These are phyloP conservation scores for Wickerhamiella dianesei DNA, from an alignment of 805 yeast genomes.

Conservation along the genomic window DNA sequence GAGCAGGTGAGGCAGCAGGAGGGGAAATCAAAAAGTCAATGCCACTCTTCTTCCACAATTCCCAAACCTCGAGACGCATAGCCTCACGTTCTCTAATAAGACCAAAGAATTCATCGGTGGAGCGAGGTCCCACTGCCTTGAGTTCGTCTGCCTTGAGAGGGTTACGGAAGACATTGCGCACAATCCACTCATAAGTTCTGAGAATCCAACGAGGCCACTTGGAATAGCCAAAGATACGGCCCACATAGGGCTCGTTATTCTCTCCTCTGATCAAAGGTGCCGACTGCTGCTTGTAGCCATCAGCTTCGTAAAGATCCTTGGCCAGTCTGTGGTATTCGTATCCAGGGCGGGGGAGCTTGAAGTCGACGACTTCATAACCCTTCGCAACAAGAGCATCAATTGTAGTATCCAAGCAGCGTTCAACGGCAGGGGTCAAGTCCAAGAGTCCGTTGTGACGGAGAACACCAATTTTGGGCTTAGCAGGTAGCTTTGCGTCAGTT, in stretches of 20 bases:
- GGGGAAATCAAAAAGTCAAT: conserved; percentile 29
- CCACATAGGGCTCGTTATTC: conserved; percentile 27
- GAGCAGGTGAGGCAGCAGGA: conserved; percentile 32
- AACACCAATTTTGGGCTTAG: conserved; percentile 35
- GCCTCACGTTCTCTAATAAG: conserved; percentile 26
- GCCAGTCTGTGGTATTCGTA: conserved; percentile 47
- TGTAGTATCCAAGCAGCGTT: conserved; percentile 28
- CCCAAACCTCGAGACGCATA: conserved; percentile 23
- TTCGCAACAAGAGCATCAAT: conserved; percentile 30
- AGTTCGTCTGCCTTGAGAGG: conserved; percentile 22
- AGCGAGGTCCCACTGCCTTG: conserved; percentile 15
- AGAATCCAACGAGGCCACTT: conserved; percentile 26
- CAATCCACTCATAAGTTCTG: conserved; percentile 26
- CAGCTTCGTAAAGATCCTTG: conserved; percentile 38
- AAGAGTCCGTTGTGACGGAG: conserved; percentile 36
- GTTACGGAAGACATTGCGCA: conserved; percentile 14
- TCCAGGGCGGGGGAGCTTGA: conserved; percentile 35
- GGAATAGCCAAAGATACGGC: conserved; percentile 20
- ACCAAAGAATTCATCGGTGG: conserved; percentile 25
- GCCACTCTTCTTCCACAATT: conserved; percentile 27
- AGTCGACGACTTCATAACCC: conserved; percentile 37
- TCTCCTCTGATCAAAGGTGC: conserved; percentile 23
- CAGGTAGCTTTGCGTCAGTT: conserved; percentile 26
- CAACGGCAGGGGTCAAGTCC: conserved; percentile 37
- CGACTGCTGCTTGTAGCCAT: conserved; percentile 23